Evolutionary conservation across 192 early-diverging fungal species (phyloP).

Genomic region (Podila clonocystis): DNA sequence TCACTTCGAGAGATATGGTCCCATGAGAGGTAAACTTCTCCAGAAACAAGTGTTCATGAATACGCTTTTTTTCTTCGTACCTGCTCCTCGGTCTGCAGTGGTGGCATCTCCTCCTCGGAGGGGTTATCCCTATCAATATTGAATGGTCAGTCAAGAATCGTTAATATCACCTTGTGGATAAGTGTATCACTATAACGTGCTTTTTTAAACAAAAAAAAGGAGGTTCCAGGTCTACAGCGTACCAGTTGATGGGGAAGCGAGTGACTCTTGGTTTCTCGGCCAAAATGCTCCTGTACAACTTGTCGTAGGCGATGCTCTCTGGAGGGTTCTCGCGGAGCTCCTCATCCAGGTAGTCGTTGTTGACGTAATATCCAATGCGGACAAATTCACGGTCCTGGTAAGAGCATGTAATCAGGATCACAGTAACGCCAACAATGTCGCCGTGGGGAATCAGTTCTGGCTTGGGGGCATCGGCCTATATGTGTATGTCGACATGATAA

Average conservation of each 20-base stretch:
- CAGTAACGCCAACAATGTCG: constrained; percentile 90
- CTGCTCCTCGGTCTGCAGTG: constrained; percentile 47
- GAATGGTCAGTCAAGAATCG: background rate
- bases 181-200: background rate
- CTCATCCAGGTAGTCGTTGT: constrained; percentile 94
- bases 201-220: constrained; percentile 4
- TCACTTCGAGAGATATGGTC: no score
- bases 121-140: constrained; percentile 38
- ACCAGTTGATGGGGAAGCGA: constrained; percentile 82
- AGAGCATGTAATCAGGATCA: constrained; percentile 89
- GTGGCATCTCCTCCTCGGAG: constrained; percentile 41
- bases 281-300: constrained; percentile 86
- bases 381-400: constrained; percentile 95
- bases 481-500: no score
- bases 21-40: background rate
- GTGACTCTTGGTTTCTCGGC: constrained; percentile 96
- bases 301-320: constrained; percentile 71
- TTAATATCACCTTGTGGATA: background rate
- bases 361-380: constrained; percentile 97
- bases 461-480: constrained; percentile 76
- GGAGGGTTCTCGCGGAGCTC: constrained; percentile 84
- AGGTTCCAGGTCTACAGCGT: background rate
- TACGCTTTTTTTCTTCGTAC: background rate
- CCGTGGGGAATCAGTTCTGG: constrained; percentile 77
- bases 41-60: background rate